Conservation (phyloP, 1,284 basidiomycete species). For the Puccinia horiana region DNA sequence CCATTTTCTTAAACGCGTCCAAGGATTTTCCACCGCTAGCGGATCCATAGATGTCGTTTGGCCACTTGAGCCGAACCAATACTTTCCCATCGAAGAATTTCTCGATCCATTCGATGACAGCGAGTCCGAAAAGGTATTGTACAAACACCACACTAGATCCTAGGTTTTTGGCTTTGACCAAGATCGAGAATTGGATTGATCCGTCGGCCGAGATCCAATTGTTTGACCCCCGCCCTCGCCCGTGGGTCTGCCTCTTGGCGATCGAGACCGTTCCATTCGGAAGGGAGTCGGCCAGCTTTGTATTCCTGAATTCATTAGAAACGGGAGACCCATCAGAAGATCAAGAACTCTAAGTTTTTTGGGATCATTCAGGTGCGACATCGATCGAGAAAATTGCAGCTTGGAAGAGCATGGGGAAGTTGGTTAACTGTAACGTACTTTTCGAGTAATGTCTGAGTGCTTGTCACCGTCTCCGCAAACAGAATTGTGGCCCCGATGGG, state of each 20-base stretch:
- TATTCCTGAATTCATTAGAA: slow-evolving; percentile 67
- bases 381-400: background rate
- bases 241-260: slow-evolving; percentile 82
- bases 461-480: slow-evolving; percentile 86
- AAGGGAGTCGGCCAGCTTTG: slow-evolving; percentile 69
- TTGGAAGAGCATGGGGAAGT: background rate
- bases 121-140: slow-evolving; percentile 90
- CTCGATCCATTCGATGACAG: slow-evolving; percentile 78
- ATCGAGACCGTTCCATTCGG: slow-evolving; percentile 77
- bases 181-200: slow-evolving; percentile 77
- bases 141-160: slow-evolving; percentile 79
- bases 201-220: slow-evolving; percentile 90
- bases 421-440: slow-evolving; percentile 65
- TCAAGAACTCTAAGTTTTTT: background rate
- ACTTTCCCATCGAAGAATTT: slow-evolving; percentile 61
- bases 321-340: background rate
- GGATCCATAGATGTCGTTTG: slow-evolving; percentile 87
- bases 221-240: slow-evolving; percentile 84
- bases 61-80: slow-evolving; percentile 86
- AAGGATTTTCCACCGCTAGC: slow-evolving; percentile 57
- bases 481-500: slow-evolving; percentile 71
- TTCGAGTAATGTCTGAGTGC: slow-evolving; percentile 92
- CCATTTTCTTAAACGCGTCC: slow-evolving; percentile 68
- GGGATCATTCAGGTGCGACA: background rate
- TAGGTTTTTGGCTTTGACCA: slow-evolving; percentile 66